A percentile compares a stretch with the other conserved stretches of the same genome.
Conservation (phyloP, 2,329 filamentous ascomycete species). For the Claviceps maximensis region DNA sequence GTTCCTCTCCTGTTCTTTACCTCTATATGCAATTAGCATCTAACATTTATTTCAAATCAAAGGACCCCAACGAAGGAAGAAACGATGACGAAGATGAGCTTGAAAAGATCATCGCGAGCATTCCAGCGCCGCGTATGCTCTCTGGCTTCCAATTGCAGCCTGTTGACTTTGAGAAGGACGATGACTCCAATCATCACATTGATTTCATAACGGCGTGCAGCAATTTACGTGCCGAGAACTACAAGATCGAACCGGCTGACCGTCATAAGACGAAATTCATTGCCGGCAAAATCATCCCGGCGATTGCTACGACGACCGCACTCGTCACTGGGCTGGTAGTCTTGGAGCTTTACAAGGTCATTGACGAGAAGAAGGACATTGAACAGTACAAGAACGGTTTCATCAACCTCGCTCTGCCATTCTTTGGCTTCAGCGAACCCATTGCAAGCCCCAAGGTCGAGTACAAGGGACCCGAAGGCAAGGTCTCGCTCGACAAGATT, state of each 20-base stretch:
- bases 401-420: constrained; percentile 87
- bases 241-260: constrained; percentile 87
- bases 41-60: background rate
- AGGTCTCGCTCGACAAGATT: constrained; percentile 82
- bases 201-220: constrained; percentile 97
- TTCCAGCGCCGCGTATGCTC: constrained; percentile 69
- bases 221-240: constrained; percentile 93
- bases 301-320: constrained; percentile 93
- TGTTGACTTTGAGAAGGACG: constrained; percentile 97
- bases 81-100: constrained; percentile 68
- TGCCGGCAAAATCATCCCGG: constrained; percentile 97
- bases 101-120: constrained; percentile 52
- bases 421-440: constrained; percentile 97
- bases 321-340: constrained; percentile 88
- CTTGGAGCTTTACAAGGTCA: constrained; percentile 88
- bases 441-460: constrained; percentile 87
- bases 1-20: background rate
- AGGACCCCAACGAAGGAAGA: constrained; percentile 67
- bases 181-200: constrained; percentile 95
- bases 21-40: background rate
- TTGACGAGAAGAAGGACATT: constrained; percentile 91
- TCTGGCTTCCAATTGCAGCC: constrained; percentile 80
- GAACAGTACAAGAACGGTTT: constrained; percentile 99
- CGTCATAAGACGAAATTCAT: constrained; percentile 99
- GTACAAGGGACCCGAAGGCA: constrained; percentile 67